Percentiles rank a stretch among this genome's conserved stretches.
These are phyloP conservation scores for Acacia pycnantha DNA, from an alignment of 331 rosid genomes.

Conservation along the genomic window DNA sequence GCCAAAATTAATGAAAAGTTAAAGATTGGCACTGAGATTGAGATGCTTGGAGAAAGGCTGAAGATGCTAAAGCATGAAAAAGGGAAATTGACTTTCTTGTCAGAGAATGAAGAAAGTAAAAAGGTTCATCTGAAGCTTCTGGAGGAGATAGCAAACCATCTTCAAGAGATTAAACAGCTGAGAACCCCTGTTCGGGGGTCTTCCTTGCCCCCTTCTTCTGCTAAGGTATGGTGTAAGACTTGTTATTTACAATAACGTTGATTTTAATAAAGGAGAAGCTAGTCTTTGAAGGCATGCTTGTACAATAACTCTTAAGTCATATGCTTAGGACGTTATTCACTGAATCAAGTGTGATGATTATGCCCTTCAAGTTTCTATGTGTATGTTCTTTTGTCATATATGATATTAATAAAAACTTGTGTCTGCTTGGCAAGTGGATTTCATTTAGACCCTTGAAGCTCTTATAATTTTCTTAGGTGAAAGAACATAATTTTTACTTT, in stretches of 20 bases:
- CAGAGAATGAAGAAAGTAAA: constrained; percentile 40
- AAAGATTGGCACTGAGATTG: constrained; percentile 49
- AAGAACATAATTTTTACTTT: constrained; percentile 2
- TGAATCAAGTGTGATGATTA: neutral
- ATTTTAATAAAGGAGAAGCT: neutral
- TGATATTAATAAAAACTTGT: neutral
- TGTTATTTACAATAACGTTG: neutral
- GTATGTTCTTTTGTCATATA: constrained; percentile 12
- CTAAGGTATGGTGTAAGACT: constrained; percentile 46
- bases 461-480: neutral
- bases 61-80: constrained; percentile 39
- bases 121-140: constrained; percentile 40
- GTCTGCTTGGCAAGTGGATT: constrained; percentile 7
- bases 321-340: constrained; percentile 1
- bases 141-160: constrained; percentile 43
- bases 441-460: neutral
- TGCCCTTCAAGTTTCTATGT: constrained; percentile 4
- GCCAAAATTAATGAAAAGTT: constrained; percentile 35
- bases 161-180: constrained; percentile 33
- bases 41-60: constrained; percentile 45
- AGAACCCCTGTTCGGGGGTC: constrained; percentile 36
- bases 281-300: constrained; percentile 9
- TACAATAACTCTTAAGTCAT: constrained; percentile 21
- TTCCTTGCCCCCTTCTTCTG: constrained; percentile 45
- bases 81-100: constrained; percentile 27